Conservation (phyloP, 495 filamentous ascomycete genomes). For the Penicillium simplicissimum region DNA sequence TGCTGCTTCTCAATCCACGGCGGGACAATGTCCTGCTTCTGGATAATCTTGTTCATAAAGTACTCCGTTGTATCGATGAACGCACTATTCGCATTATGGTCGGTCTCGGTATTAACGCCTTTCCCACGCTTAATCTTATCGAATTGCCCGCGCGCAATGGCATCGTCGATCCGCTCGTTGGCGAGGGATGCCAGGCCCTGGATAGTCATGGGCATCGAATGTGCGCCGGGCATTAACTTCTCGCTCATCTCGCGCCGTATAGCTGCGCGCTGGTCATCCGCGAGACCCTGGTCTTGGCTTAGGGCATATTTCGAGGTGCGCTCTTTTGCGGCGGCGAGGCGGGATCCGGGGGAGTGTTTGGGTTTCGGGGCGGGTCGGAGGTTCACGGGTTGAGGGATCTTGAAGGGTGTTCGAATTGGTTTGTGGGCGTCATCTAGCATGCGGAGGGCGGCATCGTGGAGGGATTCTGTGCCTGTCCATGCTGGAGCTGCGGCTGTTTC, state of each 20-base stretch:
- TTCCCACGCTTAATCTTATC: conserved; percentile 83
- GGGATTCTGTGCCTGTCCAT: conserved; percentile 77
- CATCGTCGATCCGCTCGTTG: conserved; percentile 92
- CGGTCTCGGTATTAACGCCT: conserved; percentile 64
- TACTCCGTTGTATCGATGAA: conserved; percentile 97
- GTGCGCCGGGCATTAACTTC: conserved; percentile 70
- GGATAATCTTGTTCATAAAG: conserved; percentile 98
- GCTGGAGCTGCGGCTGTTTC: conserved; percentile 67
- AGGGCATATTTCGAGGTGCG: conserved; percentile 70
- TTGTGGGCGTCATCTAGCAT: conserved; percentile 89
- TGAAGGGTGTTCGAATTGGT: conserved; percentile 57
- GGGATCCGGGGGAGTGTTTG: conserved; percentile 50
- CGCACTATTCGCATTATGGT: conserved; percentile 79
- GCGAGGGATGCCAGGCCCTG: conserved; percentile 80
- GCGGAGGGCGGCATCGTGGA: conserved; percentile 74
- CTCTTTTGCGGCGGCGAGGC: conserved; percentile 78
- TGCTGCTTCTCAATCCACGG: conserved; percentile 95
- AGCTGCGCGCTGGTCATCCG: conserved; percentile 68
- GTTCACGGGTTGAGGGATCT: conserved; percentile 61
- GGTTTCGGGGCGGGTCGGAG: conserved; percentile 56
- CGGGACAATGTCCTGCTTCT: conserved; percentile 72
- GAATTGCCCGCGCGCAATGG: conserved; percentile 89
- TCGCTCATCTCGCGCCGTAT: conserved; percentile 73
- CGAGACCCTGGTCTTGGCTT: conserved; percentile 58
- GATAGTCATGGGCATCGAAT: conserved; percentile 75